Base-by-base conservation (phyloP, 257 asterid genomes). In the Craterostigma plantagineum region DNA sequence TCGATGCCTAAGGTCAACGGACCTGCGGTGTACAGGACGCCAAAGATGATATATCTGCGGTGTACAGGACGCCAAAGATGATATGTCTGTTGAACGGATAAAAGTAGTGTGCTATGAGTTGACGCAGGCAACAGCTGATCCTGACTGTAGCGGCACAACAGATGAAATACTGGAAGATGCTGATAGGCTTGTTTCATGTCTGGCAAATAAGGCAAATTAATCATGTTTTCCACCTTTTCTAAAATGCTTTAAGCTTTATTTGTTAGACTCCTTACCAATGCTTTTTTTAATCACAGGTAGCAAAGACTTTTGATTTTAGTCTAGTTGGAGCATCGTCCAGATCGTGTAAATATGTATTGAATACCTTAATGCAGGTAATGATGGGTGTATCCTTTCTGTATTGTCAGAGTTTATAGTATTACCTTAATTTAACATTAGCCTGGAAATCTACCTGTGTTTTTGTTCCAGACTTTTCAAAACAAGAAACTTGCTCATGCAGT, bases 21-120 rank as follows among this genome's bases (percentile, higher is more conserved):
- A n/a, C n/a, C n/a, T n/a, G n/a, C n/a, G n/a, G n/a, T n/a, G n/a
- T n/a, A n/a, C n/a, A n/a, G n/a, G n/a, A n/a, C n/a, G n/a, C n/a
- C n/a, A n/a, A n/a, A n/a, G n/a, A n/a, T n/a, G n/a, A n/a, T n/a
- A n/a, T n/a, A n/a, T n/a, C n/a, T n/a, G n/a, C n/a, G n/a, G n/a
- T n/a, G n/a, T n/a, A n/a, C n/a, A n/a, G n/a, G n/a, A n/a, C n/a
- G n/a, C n/a, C n/a, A n/a, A n/a, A n/a, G n/a, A n/a, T n/a, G n/a
- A n/a, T n/a, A n/a, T n/a, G 99, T 76, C 99, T 52, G 95, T 90
- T 52, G 99, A 90, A 66, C 95, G 99, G 53, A 90, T 90, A 95
- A 90, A 90, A 69, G 92, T 83, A 46, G 84, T 90, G 44, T 90
- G 96, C 73, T 95, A 90, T 56, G 93, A 83, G 59, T 59, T 90